Base-by-base conservation (phyloP, 1,139 yeast genomes). In the Arxiozyma bovina region DNA sequence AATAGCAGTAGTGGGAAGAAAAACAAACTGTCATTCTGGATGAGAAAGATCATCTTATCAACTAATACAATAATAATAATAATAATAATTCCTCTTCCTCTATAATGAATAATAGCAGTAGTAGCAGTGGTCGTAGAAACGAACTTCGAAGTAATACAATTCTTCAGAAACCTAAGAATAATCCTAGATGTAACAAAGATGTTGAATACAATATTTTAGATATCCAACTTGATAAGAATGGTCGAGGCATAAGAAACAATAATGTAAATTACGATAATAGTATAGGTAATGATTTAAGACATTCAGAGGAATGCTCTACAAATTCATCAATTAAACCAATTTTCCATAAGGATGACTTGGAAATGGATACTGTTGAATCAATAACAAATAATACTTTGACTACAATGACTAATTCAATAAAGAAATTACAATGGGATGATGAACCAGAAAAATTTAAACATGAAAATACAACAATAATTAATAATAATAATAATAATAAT, bases 11-110 rank as follows among this genome's bases (percentile, higher is more conserved):
- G 23, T 22, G 42, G 48, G 34, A 55, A 61, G 46, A 67, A 63
- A 53, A 65, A 59, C 52, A 67, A 66, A 53, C 43, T 67, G 45
- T 64, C 70, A 3, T 58, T 60, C 2, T 67, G 71, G 71, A 66
- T 67, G 51, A 67, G 60, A 53, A 61, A 63, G 42, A 63, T 67
- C 23, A 67, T 67, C 18, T 69, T 62, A 55, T 67, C 69, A 3
- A 55, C n/a, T 20, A 46, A 42, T 23, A 50, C 21, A n/a, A n/a
- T n/a, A n/a, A n/a, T n/a, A n/a, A n/a, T n/a, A n/a, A n/a, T n/a
- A n/a, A n/a, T 4, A 27, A 38, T 43, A 20, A 17, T 7, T 23
- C 45, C 6, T 42, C 45, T 18, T 21, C 22, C 6, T 21, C 45
- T 8, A 3, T 18, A 21, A 21, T 15, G 17, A 42, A 45, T 45